Evolutionary conservation across 2,329 filamentous ascomycete species (phyloP).

Genomic region (Rhynchosporium secalis): DNA sequence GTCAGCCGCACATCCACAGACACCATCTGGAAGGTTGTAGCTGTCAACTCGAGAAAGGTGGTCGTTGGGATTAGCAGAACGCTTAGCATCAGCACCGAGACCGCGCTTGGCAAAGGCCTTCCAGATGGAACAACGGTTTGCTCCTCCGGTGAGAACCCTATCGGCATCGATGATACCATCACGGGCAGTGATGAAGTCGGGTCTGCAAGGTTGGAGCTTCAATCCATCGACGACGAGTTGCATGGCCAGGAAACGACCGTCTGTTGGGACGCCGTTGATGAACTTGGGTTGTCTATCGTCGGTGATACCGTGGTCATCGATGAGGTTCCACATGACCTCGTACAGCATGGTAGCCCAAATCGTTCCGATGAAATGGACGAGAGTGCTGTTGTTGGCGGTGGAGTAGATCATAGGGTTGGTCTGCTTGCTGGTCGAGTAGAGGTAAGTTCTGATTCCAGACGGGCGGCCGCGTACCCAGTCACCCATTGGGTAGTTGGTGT

Average conservation of each 20-base stretch:
- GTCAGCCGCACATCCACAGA: constrained; percentile 33
- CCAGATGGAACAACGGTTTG: constrained; percentile 13
- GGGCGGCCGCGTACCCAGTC: constrained; percentile 7
- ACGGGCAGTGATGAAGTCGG: constrained; percentile 13
- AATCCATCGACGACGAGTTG: constrained; percentile 15
- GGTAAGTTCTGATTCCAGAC: constrained; percentile 14
- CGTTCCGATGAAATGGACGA: constrained; percentile 15
- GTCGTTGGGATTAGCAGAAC: constrained; percentile 12
- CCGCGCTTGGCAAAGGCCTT: constrained; percentile 15
- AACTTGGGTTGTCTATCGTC: constrained; percentile 10
- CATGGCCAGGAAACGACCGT: constrained; percentile 15
- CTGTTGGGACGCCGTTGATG: constrained; percentile 9
- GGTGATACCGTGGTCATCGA: constrained; percentile 10
- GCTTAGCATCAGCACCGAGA: constrained; percentile 11
- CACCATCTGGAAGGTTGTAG: constrained; percentile 18
- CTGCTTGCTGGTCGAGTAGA: constrained; percentile 13
- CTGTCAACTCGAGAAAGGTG: constrained; percentile 18
- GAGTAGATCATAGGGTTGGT: constrained; percentile 17
- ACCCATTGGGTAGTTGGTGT: constrained; percentile 15
- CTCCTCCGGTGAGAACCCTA: constrained; percentile 10
- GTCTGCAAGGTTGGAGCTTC: constrained; percentile 15
- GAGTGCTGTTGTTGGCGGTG: constrained; percentile 11
- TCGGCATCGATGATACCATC: constrained; percentile 16
- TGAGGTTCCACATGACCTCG: constrained; percentile 16
- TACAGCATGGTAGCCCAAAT: constrained; percentile 17